Evolutionary conservation across 2,329 filamentous ascomycete species (phyloP), one percentile per base, ranked within the genome.

Genomic region (Amauroascus verrucosus): DNA sequence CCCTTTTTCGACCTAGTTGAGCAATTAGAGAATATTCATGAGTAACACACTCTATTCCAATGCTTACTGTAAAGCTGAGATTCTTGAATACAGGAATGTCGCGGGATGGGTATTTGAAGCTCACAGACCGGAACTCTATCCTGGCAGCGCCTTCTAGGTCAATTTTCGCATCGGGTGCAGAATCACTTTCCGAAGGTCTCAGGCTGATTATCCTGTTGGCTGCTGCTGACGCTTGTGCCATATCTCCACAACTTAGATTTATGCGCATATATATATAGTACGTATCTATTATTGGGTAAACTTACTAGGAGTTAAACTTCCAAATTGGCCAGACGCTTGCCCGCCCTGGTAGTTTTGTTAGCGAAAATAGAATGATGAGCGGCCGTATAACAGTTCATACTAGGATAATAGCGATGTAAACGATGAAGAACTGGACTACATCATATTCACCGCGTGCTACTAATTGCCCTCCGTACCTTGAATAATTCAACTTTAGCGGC

Each of bases 381-480:
- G 8, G 4, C 9, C 35, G n/a, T 5, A 18, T 16, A 6, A 26
- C 0, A 3, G 6, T 18, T 30, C 48, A 30, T 57, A 59, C 57
- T 47, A 59, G 79, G 26, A 86, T 77, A 7, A 85, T 75, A 0
- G 82, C 79, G 65, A 85, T 81, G 64, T 84, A 86, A 28, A 79
- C 72, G 1, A 78, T 72, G 61, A 80, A 81, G 61, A 81, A 82
- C 18, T 75, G 65, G 2, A 67, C 56, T 1, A 67, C 62, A 20
- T 64, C 60, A 44, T 73, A 75, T 61, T 85, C 78, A 2, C 71
- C 68, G 2, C 66, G 69, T 0, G 72, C 72, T 8, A 86, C 64
- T 16, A 86, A 75, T 22, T 72, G 75, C 0, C 80, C 81, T 41
- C 82, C 83, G 57, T 85, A 85, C 76, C 78, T 84, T 60, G 80